Conservation (phyloP, 306 rosid genomes). For the Pyrus betulifolia region DNA sequence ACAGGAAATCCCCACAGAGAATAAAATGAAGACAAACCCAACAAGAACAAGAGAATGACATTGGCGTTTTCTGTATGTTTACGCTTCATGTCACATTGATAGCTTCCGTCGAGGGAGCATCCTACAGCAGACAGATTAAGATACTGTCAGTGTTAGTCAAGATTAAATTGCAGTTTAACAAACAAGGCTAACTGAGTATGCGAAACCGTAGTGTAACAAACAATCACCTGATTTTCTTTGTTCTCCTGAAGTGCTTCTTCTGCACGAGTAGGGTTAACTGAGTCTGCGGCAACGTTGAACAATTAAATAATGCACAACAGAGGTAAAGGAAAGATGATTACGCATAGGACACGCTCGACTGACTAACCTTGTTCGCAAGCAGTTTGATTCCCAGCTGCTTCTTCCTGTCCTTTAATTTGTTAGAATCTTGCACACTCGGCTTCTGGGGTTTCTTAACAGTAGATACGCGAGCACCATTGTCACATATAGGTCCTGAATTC, state of each 20-base stretch:
- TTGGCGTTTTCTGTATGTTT: slow-evolving; percentile 4
- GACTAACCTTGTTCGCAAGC: slow-evolving; percentile 36
- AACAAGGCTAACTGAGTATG: neutral
- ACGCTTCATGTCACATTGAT: slow-evolving; percentile 31
- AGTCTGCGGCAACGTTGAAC: slow-evolving; percentile 25
- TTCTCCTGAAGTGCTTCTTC: slow-evolving; percentile 30
- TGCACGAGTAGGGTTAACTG: slow-evolving; percentile 24
- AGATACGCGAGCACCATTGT: slow-evolving; percentile 20
- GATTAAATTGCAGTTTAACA: neutral
- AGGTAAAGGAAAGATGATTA: neutral
- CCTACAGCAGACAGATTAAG: slow-evolving; percentile 19
- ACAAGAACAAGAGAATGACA: slow-evolving; percentile 20
- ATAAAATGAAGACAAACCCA: slow-evolving; percentile 38
- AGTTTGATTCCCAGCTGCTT: slow-evolving; percentile 40
- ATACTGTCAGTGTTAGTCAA: neutral
- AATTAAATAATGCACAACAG: neutral
- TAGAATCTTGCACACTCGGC: slow-evolving; percentile 34
- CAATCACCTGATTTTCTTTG: slow-evolving; percentile 70
- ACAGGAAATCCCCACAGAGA: slow-evolving; percentile 31
- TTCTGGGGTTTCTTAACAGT: slow-evolving; percentile 41
- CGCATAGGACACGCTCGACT: neutral
- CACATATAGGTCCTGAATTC: slow-evolving; percentile 35
- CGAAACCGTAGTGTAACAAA: neutral
- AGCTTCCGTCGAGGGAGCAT: slow-evolving; percentile 31
- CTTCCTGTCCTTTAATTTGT: slow-evolving; percentile 33